phyloP scores from a whole-genome alignment of 306 rosid genomes.

The Vigna angularis region DNA sequence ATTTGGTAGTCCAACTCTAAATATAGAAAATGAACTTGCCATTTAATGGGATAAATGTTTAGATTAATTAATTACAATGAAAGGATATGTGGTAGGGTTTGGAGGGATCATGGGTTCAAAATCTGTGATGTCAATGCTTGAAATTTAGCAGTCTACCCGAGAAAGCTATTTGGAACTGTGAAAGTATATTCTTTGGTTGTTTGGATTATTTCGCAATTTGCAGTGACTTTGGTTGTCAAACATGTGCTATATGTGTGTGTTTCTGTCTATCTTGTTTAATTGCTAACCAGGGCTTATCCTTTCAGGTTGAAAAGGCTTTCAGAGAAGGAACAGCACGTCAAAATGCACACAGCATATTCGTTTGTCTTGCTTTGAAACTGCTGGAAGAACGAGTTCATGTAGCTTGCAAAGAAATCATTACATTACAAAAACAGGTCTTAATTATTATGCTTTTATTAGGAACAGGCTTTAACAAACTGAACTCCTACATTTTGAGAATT shows the following conservation, averaged over 20 bases:
- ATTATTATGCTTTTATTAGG: slow-evolving; percentile 43
- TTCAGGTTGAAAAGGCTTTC: slow-evolving; percentile 98
- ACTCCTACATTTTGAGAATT: slow-evolving; percentile 33
- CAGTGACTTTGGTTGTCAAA: slow-evolving; percentile 1
- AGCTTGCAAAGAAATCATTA: slow-evolving; percentile 97
- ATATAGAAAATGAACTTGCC: background rate
- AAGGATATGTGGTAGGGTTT: slow-evolving; percentile 9
- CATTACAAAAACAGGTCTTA: slow-evolving; percentile 92
- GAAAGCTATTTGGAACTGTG: background rate
- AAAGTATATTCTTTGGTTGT: slow-evolving; percentile 2
- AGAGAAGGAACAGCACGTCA: slow-evolving; percentile 99
- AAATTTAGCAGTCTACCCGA: slow-evolving; percentile 1
- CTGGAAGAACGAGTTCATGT: slow-evolving; percentile 97
- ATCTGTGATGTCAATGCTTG: background rate
- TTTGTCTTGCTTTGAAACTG: slow-evolving; percentile 91
- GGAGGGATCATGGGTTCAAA: slow-evolving; percentile 17
- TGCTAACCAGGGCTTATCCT: slow-evolving; percentile 44
- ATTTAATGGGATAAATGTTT: slow-evolving; percentile 27
- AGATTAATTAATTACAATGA: slow-evolving; percentile 7
- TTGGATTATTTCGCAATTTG: slow-evolving; percentile 18
- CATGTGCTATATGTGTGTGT: no score
- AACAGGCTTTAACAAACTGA: slow-evolving; percentile 5
- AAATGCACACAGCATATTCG: slow-evolving; percentile 99
- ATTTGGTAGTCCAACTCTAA: background rate
- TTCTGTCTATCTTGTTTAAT: slow-evolving; percentile 32